Evolutionary conservation across 2,329 filamentous ascomycete species (phyloP).

Genomic region (Knoxdaviesia proteae): DNA sequence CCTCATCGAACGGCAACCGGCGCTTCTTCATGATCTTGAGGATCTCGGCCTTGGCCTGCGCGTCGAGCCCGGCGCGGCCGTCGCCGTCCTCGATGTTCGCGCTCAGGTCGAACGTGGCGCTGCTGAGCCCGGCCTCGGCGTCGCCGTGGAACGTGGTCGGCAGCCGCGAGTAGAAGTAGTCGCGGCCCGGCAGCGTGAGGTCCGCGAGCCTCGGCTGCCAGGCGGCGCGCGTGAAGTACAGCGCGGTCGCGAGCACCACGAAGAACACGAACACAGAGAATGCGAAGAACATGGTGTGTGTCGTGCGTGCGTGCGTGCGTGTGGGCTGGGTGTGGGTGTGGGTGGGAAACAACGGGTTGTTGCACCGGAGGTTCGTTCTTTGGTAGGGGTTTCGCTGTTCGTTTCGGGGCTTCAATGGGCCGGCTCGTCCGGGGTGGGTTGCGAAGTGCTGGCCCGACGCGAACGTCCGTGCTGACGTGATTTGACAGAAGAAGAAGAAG

Average conservation of each 20-base stretch:
- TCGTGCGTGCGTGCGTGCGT: too few relatives aligned
- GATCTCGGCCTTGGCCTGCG: conserved; percentile 60
- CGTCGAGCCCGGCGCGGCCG: conserved; percentile 59
- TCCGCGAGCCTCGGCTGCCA: conserved; percentile 57
- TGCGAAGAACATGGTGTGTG: conserved; percentile 53
- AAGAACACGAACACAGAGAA: conserved; percentile 55
- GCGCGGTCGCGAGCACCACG: conserved; percentile 48
- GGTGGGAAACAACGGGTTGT: too few relatives aligned
- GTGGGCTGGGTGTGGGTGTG: too few relatives aligned
- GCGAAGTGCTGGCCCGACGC: too few relatives aligned
- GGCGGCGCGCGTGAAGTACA: conserved; percentile 59
- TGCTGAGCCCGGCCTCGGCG: conserved; percentile 71
- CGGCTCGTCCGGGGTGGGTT: too few relatives aligned
- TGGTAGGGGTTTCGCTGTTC: too few relatives aligned
- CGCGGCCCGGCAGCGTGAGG: conserved; percentile 27
- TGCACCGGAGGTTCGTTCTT: too few relatives aligned
- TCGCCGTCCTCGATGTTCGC: conserved; percentile 68
- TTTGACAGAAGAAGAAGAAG: not conserved
- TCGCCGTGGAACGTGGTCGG: conserved; percentile 63
- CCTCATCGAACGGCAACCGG: conserved; percentile 75
- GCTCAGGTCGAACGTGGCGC: conserved; percentile 61
- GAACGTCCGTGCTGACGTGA: too few relatives aligned
- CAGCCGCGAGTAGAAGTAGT: conserved; percentile 57
- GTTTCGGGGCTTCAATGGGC: too few relatives aligned
- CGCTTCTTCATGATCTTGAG: conserved; percentile 77